Base-by-base conservation (phyloP, 2,329 filamentous ascomycete species). In the Stagonosporopsis tanaceti region DNA sequence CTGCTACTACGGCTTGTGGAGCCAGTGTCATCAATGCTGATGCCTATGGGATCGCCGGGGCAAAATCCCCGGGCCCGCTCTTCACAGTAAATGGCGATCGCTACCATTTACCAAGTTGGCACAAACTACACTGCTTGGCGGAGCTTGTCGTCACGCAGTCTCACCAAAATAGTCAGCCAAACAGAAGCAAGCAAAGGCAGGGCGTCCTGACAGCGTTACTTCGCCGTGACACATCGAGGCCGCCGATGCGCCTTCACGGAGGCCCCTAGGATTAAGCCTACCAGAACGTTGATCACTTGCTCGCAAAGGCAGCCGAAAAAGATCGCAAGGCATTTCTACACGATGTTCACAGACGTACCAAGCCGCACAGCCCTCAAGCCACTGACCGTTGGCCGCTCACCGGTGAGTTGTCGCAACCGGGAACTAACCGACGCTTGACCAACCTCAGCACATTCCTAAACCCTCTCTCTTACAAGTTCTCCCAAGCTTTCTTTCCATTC, bases 81-180 rank as follows among this genome's bases (percentile, higher is more conserved):
- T 66, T 63, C 47, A 55, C 28, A 54, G 47, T 52, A 59, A 44
- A 55, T 20, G 57, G 48, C 50, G 59, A 67, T 65, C 59, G 53
- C 57, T 44, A 56, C 40, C 39, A n/a, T 46, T 50, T 41, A 50
- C 53, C 53, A 54, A 60, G 60, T 62, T 60, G 53, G 48, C 48
- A 51, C 62, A 53, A 55, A 58, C 51, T 44, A 42, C 46, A 34
- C 47, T 45, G 60, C 69, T 72, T 72, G 66, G 68, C 68, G 39
- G 69, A 60, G 68, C 67, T 67, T 72, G 64, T 63, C 54, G 30
- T 50, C 41, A 60, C 62, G 61, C 61, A 57, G 61, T 58, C 51
- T 61, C 53, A 50, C 63, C 68, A 69, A 67, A 72, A 72, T 73
- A 71, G 65, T 61, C 53, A 47, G 63, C 53, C 60, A 63, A 60